These are phyloP conservation scores for Cryptosporidium ubiquitum DNA, from an alignment of 169 alveolate genomes.

Conservation along the genomic window DNA sequence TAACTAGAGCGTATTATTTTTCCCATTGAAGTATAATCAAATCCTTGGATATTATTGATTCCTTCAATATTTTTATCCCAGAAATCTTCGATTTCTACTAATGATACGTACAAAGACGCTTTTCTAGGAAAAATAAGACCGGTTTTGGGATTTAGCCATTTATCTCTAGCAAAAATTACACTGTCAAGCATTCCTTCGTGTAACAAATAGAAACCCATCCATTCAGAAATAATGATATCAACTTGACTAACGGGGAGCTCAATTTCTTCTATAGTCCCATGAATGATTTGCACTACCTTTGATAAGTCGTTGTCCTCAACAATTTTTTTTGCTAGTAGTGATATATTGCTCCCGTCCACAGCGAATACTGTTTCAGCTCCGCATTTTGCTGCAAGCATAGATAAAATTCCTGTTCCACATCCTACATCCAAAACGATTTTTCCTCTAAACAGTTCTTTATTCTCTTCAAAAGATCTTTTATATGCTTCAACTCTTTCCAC, in stretches of 20 bases:
- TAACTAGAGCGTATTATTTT: slow-evolving; percentile 14
- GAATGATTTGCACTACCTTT: slow-evolving; percentile 79
- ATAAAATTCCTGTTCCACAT: slow-evolving; percentile 88
- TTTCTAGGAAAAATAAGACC: slow-evolving; percentile 60
- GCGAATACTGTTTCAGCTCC: slow-evolving; percentile 89
- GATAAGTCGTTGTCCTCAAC: slow-evolving; percentile 81
- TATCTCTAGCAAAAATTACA: slow-evolving; percentile 86
- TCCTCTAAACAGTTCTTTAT: slow-evolving; percentile 77
- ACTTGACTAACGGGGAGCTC: slow-evolving; percentile 76
- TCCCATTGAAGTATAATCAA: slow-evolving; percentile 48
- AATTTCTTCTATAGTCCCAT: slow-evolving; percentile 85
- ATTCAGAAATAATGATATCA: slow-evolving; percentile 88
- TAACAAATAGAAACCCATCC: slow-evolving; percentile 89
- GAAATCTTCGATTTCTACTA: slow-evolving; percentile 61
- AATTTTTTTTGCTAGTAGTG: slow-evolving; percentile 79
- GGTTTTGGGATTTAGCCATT: slow-evolving; percentile 78
- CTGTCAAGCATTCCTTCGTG: slow-evolving; percentile 90
- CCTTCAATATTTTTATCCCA: slow-evolving; percentile 67
- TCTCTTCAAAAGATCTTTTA: slow-evolving; percentile 64
- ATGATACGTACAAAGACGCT: slow-evolving; percentile 61
- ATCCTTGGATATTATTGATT: slow-evolving; percentile 35
- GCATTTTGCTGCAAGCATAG: slow-evolving; percentile 85
- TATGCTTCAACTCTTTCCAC: slow-evolving; percentile 75
- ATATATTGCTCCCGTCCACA: slow-evolving; percentile 84
- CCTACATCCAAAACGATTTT: slow-evolving; percentile 89